Base-by-base conservation (phyloP, 257 asterid species). In the Catharanthus roseus region DNA sequence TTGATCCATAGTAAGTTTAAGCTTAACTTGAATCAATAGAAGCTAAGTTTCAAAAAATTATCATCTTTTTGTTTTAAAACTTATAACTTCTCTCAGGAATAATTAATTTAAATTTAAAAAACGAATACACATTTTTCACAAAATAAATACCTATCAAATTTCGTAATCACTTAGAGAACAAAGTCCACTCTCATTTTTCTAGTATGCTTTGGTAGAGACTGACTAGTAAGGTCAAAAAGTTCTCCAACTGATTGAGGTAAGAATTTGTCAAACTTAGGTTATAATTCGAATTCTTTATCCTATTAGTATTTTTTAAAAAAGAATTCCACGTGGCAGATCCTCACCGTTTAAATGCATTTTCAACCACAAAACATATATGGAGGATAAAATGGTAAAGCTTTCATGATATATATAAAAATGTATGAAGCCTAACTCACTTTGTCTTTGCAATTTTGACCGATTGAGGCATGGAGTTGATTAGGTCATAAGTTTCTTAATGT, bases 391-490 rank as follows among this genome's bases (percentile, higher is more conserved):
- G 26, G 67, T 34, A 15, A 21, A 36, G 6, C 53, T 6, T 33
- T n/a, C n/a, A n/a, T n/a, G n/a, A n/a, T n/a, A n/a, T 34, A 8
- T 23, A 18, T 19, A 44, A 61, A 19, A 3, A 61, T 61, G 67
- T 21, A 24, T 56, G 24, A 60, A 61, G 45, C 67, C 67, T 61
- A 61, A 61, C 67, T 36, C 67, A 61, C 6, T 55, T 55, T 24
- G 34, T 26, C 34, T 55, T 55, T 55, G 33, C 31, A 33, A 19
- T 49, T 31, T 61, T 61, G 67, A 61, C 67, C 34, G n/a, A 61
- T 23, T 38, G 8, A 38, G 66, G 66, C 19, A n/a, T n/a, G n/a
- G n/a, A 33, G 34, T 60, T 33, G 3, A 38, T 38, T 31, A 60
- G 66, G 42, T 33, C 9, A 29, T 29, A 26, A 41, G 21, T 33